phyloP scores from a whole-genome alignment of 495 filamentous ascomycete species.

The Hypoxylon cercidicola region DNA sequence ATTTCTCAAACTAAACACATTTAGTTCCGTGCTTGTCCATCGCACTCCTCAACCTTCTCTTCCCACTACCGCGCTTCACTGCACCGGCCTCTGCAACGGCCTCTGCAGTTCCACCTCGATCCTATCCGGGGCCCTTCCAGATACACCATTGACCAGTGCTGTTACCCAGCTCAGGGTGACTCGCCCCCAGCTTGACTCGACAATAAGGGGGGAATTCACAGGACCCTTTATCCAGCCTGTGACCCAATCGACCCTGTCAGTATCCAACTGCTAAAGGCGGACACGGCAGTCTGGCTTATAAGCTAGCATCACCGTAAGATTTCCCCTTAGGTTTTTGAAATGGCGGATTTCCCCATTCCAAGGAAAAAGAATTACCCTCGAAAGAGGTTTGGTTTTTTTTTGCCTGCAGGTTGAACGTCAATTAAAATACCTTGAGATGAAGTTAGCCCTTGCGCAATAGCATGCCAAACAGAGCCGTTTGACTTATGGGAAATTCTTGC shows the following conservation, averaged over 20 bases:
- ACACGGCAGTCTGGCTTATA: constrained; percentile 18
- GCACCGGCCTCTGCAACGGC: constrained; percentile 24
- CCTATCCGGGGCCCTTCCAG: constrained; percentile 20
- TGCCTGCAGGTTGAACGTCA: neutral
- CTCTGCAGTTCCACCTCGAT: constrained; percentile 21
- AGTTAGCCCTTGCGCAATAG: neutral
- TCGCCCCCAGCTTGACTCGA: constrained; percentile 7
- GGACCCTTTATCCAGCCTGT: constrained; percentile 15
- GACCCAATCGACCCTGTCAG: constrained; percentile 8
- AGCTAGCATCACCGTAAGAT: constrained; percentile 24
- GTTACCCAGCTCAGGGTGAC: neutral
- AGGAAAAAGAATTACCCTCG: no score
- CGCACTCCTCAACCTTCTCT: constrained; percentile 11
- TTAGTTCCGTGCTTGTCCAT: constrained; percentile 20
- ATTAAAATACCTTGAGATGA: neutral
- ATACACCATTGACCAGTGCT: constrained; percentile 13
- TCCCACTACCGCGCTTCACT: constrained; percentile 10
- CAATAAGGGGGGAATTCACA: constrained; percentile 15
- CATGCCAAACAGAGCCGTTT: neutral
- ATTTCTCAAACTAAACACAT: constrained; percentile 26
- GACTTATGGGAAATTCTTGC: constrained; percentile 9
- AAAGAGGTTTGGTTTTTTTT: no score
- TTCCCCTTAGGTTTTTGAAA: neutral
- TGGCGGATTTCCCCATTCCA: neutral
- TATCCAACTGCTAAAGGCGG: constrained; percentile 15